A percentile compares a stretch with the other conserved stretches of the same genome.
phyloP scores from a whole-genome alignment of 352 stramenopile genomes.

The Thalassiosira livingstoniorum region DNA sequence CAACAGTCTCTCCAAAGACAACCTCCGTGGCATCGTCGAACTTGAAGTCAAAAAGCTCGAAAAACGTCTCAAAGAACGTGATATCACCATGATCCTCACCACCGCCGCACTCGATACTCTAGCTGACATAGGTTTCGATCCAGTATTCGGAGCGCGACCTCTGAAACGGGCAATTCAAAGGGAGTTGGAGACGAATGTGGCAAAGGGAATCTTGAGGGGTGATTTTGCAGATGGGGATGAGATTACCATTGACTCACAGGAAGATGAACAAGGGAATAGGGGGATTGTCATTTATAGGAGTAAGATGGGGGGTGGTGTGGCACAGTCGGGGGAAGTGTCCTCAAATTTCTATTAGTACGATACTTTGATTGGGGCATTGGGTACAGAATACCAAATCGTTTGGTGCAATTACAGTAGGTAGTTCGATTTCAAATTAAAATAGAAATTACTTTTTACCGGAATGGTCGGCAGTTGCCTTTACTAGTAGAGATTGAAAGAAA shows the following conservation, averaged over 20 bases:
- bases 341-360: no score
- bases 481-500: no score
- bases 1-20: slow-evolving; percentile 91
- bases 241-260: slow-evolving; percentile 75
- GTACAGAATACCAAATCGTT: no score
- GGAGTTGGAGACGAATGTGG: slow-evolving; percentile 94
- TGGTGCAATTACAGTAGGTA: no score
- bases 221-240: slow-evolving; percentile 88
- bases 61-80: slow-evolving; percentile 90
- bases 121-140: slow-evolving; percentile 93
- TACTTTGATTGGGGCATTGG: no score
- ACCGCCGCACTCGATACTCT: slow-evolving; percentile 92
- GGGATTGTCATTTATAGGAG: slow-evolving; percentile 48
- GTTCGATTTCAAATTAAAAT: no score
- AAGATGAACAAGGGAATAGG: no score
- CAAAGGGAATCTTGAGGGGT: slow-evolving; percentile 91
- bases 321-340: no score
- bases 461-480: no score
- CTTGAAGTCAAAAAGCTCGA: slow-evolving; percentile 93
- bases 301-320: slow-evolving; percentile 26
- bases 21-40: slow-evolving; percentile 94
- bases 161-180: slow-evolving; percentile 97
- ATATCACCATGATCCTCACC: slow-evolving; percentile 91
- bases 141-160: slow-evolving; percentile 94
- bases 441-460: no score